Conservation (phyloP, 1,284 basidiomycete species). For the Megacollybia platyphylla region DNA sequence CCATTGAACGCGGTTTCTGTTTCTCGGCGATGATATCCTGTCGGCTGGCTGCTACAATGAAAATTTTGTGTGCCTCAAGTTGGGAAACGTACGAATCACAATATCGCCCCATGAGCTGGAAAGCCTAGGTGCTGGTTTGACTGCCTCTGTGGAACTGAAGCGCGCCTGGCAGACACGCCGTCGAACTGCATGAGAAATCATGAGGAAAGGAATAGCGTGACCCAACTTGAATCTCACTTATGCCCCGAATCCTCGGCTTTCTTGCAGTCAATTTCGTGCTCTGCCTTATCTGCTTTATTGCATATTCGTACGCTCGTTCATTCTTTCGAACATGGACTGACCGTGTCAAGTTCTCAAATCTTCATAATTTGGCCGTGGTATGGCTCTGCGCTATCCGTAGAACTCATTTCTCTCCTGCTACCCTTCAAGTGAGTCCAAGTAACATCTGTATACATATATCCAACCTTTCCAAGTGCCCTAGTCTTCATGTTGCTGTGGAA, state of each 20-base stretch:
- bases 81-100: conserved; percentile 18
- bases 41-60: background rate
- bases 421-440: conserved; percentile 75
- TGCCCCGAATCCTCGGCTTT: conserved; percentile 35
- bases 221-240: conserved; percentile 7
- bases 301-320: conserved; percentile 12
- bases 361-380: conserved; percentile 92
- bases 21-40: background rate
- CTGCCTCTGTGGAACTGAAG: conserved; percentile 1
- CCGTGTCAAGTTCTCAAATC: conserved; percentile 66
- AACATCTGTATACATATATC: conserved; percentile 3
- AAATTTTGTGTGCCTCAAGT: background rate
- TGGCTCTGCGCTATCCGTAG: conserved; percentile 53
- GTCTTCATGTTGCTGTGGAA: conserved; percentile 77
- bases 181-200: conserved; percentile 4
- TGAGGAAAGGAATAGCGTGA: conserved; percentile 5
- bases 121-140: conserved; percentile 8
- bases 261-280: conserved; percentile 63
- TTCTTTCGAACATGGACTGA: background rate
- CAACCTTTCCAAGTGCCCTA: conserved; percentile 37
- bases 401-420: conserved; percentile 59
- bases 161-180: background rate
- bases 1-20: background rate
- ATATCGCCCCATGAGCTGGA: conserved; percentile 20
- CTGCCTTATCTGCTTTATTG: conserved; percentile 77